Evolutionary conservation across 352 stramenopile genomes (phyloP), one percentile per base, ranked within the genome.

Genomic region (Pythium rhizo-oryzae): DNA sequence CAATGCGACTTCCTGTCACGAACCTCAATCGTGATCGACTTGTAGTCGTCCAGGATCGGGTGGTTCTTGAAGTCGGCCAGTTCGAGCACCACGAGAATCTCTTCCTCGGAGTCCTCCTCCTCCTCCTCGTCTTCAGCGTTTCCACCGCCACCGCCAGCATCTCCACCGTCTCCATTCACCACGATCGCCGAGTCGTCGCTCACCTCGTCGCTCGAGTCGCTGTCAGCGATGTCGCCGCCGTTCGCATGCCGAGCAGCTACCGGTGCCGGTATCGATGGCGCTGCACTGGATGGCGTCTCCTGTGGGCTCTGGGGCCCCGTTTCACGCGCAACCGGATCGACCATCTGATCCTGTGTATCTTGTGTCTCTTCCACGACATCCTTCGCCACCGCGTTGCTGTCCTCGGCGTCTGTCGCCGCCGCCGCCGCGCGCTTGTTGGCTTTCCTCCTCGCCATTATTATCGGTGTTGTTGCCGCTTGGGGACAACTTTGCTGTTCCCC

Each of bases 51-150:
- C 43, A 93, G 75, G 30, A 93, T 77, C 30, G 85, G 82, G 49
- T 93, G 85, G 61, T 93, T 90, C 73, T 91, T 92, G 57, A 93
- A 92, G 62, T 93, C 85, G 47, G 76, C 82, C 1, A 93, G 71
- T 67, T 93, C 85, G 69, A 93, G 62, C 61, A 91, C 84, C 15
- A 93, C 82, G 24, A 92, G 65, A 41, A 81, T 75, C 50, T 93
- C 85, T 12, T 93, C 85, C 18, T 90, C 80, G 1, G 91, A 79
- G 28, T 33, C 28, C 13, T 80, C 69, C 6, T 82, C 80, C 8
- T 78, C 78, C 3, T 82, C 65, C 1, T 66, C 66, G 9, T 55
- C 65, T 2, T 43, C 30, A n/a, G 57, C 62, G 6, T 33, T 30
- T 13, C 33, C 18, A 39, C n/a, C n/a, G n/a, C n/a, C 63, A 9